Percentiles rank a stretch among this genome's conserved stretches.
These are phyloP conservation scores for Anisodus tanguticus DNA, from an alignment of 257 asterid species.

Conservation along the genomic window DNA sequence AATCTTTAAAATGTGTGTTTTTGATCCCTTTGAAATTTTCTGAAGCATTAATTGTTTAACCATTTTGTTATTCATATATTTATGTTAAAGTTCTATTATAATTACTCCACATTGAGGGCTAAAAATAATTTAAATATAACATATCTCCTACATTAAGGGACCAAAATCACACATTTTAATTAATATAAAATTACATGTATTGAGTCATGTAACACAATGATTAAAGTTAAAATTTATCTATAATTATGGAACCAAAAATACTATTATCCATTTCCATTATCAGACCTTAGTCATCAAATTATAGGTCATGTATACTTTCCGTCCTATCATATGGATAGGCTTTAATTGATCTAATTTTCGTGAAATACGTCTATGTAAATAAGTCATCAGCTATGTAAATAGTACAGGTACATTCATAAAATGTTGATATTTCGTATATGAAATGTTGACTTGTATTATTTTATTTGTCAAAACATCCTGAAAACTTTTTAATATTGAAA, in stretches of 20 bases:
- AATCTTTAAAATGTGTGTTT: too few species aligned
- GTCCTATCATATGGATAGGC: not conserved
- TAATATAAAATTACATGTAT: not conserved
- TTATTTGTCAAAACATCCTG: not conserved
- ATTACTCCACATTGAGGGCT: not conserved
- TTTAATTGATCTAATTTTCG: not conserved
- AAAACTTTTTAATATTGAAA: not conserved
- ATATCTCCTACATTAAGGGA: not conserved
- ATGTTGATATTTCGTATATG: not conserved
- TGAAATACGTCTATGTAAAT: not conserved
- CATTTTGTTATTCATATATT: not conserved
- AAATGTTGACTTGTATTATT: not conserved
- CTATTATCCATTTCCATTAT: not conserved
- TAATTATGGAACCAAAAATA: too few species aligned
- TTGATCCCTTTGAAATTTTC: too few species aligned
- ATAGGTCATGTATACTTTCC: not conserved
- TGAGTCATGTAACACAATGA: not conserved
- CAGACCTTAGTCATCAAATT: not conserved
- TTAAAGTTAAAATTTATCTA: not conserved
- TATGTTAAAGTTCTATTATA: not conserved
- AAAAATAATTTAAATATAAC: not conserved
- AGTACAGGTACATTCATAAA: not conserved
- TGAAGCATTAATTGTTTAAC: not conserved
- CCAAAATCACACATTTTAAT: not conserved
- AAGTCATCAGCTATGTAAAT: not conserved